These are phyloP conservation scores for Venturia carpophila DNA, from an alignment of 2,329 filamentous ascomycete species.

Conservation along the genomic window DNA sequence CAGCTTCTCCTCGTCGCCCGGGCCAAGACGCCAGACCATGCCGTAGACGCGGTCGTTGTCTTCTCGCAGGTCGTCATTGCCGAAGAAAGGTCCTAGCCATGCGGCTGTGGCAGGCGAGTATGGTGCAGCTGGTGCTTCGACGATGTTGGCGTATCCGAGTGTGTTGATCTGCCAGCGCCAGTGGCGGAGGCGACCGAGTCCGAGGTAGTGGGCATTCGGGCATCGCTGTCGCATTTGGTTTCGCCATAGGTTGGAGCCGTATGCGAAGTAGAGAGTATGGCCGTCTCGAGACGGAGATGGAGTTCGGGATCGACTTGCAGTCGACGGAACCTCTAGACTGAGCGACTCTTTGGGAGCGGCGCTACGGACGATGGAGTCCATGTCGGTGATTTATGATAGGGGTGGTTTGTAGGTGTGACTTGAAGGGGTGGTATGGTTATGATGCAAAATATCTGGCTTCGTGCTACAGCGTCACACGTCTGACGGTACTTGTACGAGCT, in stretches of 20 bases:
- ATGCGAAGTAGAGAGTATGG: slow-evolving; percentile 55
- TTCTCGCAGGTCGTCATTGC: slow-evolving; percentile 9
- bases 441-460: neutral
- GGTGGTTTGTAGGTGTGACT: neutral
- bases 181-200: slow-evolving; percentile 48
- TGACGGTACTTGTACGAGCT: neutral
- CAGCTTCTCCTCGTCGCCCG: slow-evolving; percentile 26
- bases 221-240: slow-evolving; percentile 58
- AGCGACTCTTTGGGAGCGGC: neutral
- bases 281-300: slow-evolving; percentile 15
- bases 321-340: neutral
- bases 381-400: neutral
- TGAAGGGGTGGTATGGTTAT: neutral
- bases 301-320: slow-evolving; percentile 15
- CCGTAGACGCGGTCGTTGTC: slow-evolving; percentile 27
- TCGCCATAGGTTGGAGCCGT: slow-evolving; percentile 61
- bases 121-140: slow-evolving; percentile 26
- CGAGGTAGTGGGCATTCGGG: slow-evolving; percentile 34
- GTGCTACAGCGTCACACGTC: neutral
- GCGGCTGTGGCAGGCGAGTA: slow-evolving; percentile 2
- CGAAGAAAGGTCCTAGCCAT: slow-evolving; percentile 17
- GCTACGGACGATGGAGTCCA: slow-evolving; percentile 4
- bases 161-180: slow-evolving; percentile 61
- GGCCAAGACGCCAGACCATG: slow-evolving; percentile 28
- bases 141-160: slow-evolving; percentile 62